A percentile compares a stretch with the other conserved stretches of the same genome.
phyloP scores from a whole-genome alignment of 2,329 filamentous ascomycete genomes.

The Paramyrothecium roridum region DNA sequence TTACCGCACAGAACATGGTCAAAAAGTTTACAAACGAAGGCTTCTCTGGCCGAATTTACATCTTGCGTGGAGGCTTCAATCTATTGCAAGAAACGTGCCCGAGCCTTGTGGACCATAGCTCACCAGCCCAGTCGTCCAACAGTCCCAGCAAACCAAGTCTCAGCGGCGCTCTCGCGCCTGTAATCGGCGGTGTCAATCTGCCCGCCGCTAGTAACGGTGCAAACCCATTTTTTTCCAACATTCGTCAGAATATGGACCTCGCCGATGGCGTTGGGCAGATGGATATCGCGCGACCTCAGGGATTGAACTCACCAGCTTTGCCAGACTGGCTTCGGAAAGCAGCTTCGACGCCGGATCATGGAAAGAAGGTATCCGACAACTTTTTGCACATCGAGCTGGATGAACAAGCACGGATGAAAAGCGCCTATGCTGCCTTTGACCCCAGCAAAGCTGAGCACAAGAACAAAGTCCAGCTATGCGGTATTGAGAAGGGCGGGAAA shows the following conservation, averaged over 20 bases:
- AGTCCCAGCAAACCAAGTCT: not conserved
- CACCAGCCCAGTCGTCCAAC: constrained; percentile 24
- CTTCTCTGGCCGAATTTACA: constrained; percentile 69
- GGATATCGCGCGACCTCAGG: constrained; percentile 46
- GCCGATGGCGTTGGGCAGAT: constrained; percentile 89
- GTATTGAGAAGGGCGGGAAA: constrained; percentile 91
- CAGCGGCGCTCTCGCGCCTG: constrained; percentile 53
- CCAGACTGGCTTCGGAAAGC: constrained; percentile 77
- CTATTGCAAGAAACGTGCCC: constrained; percentile 69
- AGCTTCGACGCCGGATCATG: constrained; percentile 64
- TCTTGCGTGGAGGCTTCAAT: constrained; percentile 79
- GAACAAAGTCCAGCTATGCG: constrained; percentile 69
- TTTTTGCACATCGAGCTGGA: constrained; percentile 81
- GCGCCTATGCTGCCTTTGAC: constrained; percentile 58
- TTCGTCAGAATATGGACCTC: constrained; percentile 93
- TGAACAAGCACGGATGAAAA: constrained; percentile 90
- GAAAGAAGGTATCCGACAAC: constrained; percentile 75
- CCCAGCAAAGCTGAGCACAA: constrained; percentile 24
- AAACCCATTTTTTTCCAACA: constrained; percentile 94
- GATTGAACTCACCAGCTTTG: constrained; percentile 49
- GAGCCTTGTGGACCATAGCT: constrained; percentile 54
- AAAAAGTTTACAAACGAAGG: constrained; percentile 90
- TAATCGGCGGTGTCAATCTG: constrained; percentile 86
- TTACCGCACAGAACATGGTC: constrained; percentile 78
- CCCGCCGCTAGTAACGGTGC: constrained; percentile 65